Base-by-base conservation (phyloP, 2,329 filamentous ascomycete genomes). In the Calonectria pseudoturangicola region DNA sequence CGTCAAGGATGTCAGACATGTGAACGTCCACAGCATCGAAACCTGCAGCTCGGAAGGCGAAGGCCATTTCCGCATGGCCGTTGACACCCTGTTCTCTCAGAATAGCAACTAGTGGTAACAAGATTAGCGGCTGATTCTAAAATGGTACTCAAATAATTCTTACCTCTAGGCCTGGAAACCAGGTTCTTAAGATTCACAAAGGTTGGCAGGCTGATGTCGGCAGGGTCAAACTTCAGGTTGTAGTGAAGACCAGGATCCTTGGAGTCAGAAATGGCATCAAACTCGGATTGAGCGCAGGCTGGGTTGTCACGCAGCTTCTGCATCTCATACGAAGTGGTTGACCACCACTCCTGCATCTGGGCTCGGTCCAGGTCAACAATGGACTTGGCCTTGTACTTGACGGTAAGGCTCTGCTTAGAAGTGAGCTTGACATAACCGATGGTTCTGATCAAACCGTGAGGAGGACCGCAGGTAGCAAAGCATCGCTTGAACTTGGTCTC, bases 41-140 rank as follows among this genome's bases (percentile, higher is more conserved):
- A 45, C 96, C 96, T 51, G 97, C 96, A 43, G 92, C 92, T 76
- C 93, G 92, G 89, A 98, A 98, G 62, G 96, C 95, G 81, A 98
- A 98, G 1, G 97, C 97, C 95, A 99, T 98, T 84, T 99, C 97
- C n/a, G 95, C 93, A 80, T 98, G 92, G 50, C 96, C 95, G 85
- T 99, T 98, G 77, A 98, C 95, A 83, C 97, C 97, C 84, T 98
- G 95, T 84, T 98, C 97, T 81, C 97, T 91, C 27, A 99, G 91
- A 78, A 99, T 98, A 51, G 97, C 97, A 28, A 99, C 96, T 39
- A 92, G 92, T 1, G 94, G 94, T 84, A 83, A 79, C 78, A 87
- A 89, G 74, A 88, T 88, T 81, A 95, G 91, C 71, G 88, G 56
- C n/a, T 18, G 18, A 15, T 27, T 16, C 10, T 2, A 60, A 16